phyloP scores from a whole-genome alignment of 768 basidiomycete species.

The Paxillus ammoniavirescens region DNA sequence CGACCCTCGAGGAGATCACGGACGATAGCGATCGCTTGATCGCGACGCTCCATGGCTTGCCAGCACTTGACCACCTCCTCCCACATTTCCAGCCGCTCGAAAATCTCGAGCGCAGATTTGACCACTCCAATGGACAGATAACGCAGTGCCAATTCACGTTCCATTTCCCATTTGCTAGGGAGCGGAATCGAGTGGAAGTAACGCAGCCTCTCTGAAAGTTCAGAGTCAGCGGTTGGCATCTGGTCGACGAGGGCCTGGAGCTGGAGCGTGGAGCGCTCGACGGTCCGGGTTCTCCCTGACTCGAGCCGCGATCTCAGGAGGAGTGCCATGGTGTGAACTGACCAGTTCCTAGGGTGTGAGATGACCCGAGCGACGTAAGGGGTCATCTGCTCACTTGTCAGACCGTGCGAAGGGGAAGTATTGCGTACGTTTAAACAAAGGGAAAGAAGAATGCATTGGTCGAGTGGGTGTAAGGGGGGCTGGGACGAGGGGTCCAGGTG shows the following conservation, averaged over 20 bases:
- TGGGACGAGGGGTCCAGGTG: conserved; percentile 84
- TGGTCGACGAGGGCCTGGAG: conserved; percentile 96
- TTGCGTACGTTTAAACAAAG: conserved; percentile 90
- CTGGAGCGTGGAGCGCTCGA: conserved; percentile 90
- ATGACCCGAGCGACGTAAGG: conserved; percentile 91
- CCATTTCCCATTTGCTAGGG: conserved; percentile 92
- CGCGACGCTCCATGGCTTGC: conserved; percentile 74
- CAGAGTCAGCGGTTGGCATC: conserved; percentile 86
- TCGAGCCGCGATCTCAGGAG: conserved; percentile 92
- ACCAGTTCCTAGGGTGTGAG: conserved; percentile 91
- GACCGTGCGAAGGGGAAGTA: conserved; percentile 84
- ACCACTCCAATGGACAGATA: conserved; percentile 85
- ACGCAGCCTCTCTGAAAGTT: conserved; percentile 67
- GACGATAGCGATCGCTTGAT: conserved; percentile 79
- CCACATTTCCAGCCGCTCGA: conserved; percentile 96
- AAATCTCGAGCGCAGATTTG: conserved; percentile 90
- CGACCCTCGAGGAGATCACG: conserved; percentile 80
- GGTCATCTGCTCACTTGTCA: conserved; percentile 89
- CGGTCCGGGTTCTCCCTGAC: conserved; percentile 82
- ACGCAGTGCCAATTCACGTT: conserved; percentile 82
- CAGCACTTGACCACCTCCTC: conserved; percentile 93
- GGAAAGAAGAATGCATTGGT: conserved; percentile 89
- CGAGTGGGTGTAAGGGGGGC: conserved; percentile 86
- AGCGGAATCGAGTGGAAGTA: conserved; percentile 81
- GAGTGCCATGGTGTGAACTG: conserved; percentile 94